Conservation (phyloP, 306 rosid species). For the Casuarina equisetifolia region DNA sequence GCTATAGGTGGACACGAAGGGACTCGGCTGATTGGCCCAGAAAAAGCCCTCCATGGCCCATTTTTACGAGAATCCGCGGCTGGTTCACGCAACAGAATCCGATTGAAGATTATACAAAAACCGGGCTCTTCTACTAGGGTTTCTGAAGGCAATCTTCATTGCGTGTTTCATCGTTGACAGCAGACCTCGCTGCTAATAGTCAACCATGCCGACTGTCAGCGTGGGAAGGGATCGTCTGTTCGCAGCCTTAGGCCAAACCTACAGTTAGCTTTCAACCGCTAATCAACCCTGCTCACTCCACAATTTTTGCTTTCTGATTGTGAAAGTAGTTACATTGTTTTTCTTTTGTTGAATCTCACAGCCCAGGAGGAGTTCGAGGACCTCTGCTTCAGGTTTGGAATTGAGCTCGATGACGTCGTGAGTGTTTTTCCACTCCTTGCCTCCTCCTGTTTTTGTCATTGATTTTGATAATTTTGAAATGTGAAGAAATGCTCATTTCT, state of each 20-base stretch:
- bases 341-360: constrained; percentile 30
- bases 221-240: constrained; percentile 86
- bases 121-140: background rate
- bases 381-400: constrained; percentile 82
- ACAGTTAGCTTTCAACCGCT: constrained; percentile 56
- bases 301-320: background rate
- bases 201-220: constrained; percentile 80
- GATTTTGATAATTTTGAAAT: background rate
- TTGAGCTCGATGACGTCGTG: constrained; percentile 93
- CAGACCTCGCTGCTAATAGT: constrained; percentile 13
- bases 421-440: constrained; percentile 25
- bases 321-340: background rate
- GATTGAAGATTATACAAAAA: background rate
- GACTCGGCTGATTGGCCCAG: too few relatives aligned
- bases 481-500: background rate
- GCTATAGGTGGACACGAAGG: too few relatives aligned
- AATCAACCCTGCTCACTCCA: background rate
- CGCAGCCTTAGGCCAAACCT: constrained; percentile 65
- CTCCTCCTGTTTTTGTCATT: background rate
- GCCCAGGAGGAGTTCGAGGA: constrained; percentile 91
- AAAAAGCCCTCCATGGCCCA: too few relatives aligned
- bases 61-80: too few relatives aligned
- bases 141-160: constrained; percentile 7
- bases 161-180: background rate
- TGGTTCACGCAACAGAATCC: too few relatives aligned